A percentile compares a stretch with the other conserved stretches of the same genome.
These are phyloP conservation scores for Goffeauzyma gilvescens DNA, from an alignment of 768 basidiomycete species.

Conservation along the genomic window DNA sequence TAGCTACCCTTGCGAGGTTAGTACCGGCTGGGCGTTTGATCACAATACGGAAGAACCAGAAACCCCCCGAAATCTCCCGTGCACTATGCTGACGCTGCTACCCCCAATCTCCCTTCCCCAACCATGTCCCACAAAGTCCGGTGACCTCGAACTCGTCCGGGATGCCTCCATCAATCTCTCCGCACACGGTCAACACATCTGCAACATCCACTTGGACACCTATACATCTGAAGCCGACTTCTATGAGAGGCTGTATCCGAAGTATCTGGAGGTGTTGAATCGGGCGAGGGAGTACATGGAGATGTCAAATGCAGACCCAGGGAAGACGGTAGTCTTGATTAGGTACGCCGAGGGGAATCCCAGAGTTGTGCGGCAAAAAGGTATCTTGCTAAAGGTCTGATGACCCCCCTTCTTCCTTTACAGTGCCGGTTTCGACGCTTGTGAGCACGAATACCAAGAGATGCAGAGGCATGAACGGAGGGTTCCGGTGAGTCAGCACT, in stretches of 20 bases:
- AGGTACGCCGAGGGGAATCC: too few species aligned
- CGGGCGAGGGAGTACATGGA: slow-evolving; percentile 55
- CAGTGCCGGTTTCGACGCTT: slow-evolving; percentile 88
- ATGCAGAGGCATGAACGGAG: slow-evolving; percentile 88
- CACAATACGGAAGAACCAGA: too few species aligned
- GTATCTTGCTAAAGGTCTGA: too few species aligned
- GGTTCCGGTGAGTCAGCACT: slow-evolving; percentile 40
- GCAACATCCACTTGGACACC: slow-evolving; percentile 49
- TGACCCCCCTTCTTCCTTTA: too few species aligned
- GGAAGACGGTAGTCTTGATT: slow-evolving; percentile 66
- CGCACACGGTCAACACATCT: slow-evolving; percentile 65
- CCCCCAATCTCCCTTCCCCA: not conserved
- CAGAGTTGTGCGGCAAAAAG: too few species aligned
- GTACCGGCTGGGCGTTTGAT: slow-evolving; percentile 5
- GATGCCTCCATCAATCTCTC: slow-evolving; percentile 70
- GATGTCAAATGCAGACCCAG: slow-evolving; percentile 40
- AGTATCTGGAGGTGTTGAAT: slow-evolving; percentile 46
- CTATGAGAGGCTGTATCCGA: slow-evolving; percentile 51
- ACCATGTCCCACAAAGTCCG: too few species aligned
- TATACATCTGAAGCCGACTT: slow-evolving; percentile 58
- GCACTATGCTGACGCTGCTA: not conserved
- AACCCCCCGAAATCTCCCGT: slow-evolving; percentile 15
- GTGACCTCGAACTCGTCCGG: slow-evolving; percentile 55
- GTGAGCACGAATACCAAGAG: slow-evolving; percentile 66
- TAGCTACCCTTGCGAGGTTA: slow-evolving; percentile 67